Evolutionary conservation across 192 early-diverging fungal species (phyloP), one percentile per base, ranked within the genome.

Genomic region (Lunasporangiospora selenospora): DNA sequence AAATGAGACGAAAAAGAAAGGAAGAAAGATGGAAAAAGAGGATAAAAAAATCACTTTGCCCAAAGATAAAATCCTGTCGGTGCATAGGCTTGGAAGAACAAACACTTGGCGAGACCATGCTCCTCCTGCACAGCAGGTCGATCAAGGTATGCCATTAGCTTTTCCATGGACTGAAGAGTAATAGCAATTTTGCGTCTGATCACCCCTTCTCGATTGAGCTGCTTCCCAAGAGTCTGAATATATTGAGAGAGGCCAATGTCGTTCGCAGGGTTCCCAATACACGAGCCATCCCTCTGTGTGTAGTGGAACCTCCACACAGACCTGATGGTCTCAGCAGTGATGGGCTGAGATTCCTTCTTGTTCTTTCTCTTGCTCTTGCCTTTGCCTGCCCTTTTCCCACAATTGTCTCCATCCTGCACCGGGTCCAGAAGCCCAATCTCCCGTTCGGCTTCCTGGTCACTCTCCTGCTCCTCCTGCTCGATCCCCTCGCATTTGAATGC

Each of bases 171-270:
- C 30, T 50, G 29, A 3, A 50, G 12, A 8, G 48, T 50, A 9
- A 50, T 50, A 31, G 48, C 48, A 50, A 50, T 9, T 12, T 31
- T 50, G 3, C 33, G 48, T 50, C 29, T 50, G 48, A 32, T 50
- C 13, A 12, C 13, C 13, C 29, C 11, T 32, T 50, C 29, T n/a
- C 48, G 24, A 7, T 32, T 50, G 29, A 32, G 19, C 12, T 50
- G 48, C 48, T 50, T 50, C 12, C 48, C 29, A 32, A 50, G 48
- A 12, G 48, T 50, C 48, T 50, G 48, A 19, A 50, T 19, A 31
- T 50, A 50, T 21, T 50, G 9, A 19, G 27, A 32, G 30, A 50
- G 48, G 5, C 33, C 13, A 30, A 50, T 50, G 7, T 50, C 48
- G 19, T 50, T 31, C 3, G 33, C 27, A 8, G 48, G 48, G 19